These are phyloP conservation scores for Jatropha curcas DNA, from an alignment of 345 rosid species.

Conservation along the genomic window DNA sequence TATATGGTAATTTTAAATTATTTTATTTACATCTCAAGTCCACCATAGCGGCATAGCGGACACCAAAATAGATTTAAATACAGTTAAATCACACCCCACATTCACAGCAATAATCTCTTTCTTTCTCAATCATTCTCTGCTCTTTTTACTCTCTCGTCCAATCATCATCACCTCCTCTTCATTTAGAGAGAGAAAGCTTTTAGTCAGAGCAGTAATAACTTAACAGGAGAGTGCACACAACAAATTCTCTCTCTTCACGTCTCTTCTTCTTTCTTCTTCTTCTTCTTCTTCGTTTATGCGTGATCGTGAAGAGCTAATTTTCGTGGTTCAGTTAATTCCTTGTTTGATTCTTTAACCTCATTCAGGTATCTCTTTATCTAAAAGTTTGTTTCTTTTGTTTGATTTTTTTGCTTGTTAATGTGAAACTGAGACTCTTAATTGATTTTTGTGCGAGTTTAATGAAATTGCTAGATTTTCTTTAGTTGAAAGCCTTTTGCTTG, in stretches of 20 bases:
- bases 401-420: background rate
- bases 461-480: background rate
- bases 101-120: constrained; percentile 15
- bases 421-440: background rate
- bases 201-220: background rate
- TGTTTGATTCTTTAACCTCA: background rate
- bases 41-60: constrained; percentile 44
- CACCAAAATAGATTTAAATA: constrained; percentile 43
- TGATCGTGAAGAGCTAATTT: constrained; percentile 13
- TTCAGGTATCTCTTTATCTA: background rate
- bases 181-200: constrained; percentile 7
- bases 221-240: background rate
- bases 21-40: background rate
- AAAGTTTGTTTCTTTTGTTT: constrained; percentile 6
- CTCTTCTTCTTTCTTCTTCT: constrained; percentile 7
- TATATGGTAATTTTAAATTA: no score
- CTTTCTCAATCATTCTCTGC: constrained; percentile 32
- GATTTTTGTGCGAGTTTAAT: constrained; percentile 1
- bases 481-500: background rate
- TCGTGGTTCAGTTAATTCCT: constrained; percentile 1
- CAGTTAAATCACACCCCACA: constrained; percentile 29
- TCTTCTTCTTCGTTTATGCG: background rate
- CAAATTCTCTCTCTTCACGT: constrained; percentile 22
- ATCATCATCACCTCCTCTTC: constrained; percentile 34
- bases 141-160: constrained; percentile 37